Evolutionary conservation across 129 eudicot genomes (phyloP), one percentile per base, ranked within the genome.

Genomic region (Flaveria ramosissima): DNA sequence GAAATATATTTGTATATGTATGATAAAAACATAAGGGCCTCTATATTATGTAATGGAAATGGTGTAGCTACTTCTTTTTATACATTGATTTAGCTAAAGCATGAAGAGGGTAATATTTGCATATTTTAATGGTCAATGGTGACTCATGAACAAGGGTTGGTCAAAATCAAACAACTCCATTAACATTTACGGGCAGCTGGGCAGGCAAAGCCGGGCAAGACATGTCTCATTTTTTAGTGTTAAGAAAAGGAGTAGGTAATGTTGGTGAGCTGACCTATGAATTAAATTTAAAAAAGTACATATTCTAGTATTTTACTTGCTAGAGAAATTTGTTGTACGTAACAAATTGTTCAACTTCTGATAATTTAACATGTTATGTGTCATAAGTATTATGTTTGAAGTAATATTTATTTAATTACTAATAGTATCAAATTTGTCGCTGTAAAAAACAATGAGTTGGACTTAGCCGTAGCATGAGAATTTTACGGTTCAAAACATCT

Each of bases 111-210:
- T 61, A 61, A 61, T 61, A 61, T 61, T 27, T 61, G 13, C 17
- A 61, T 57, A 57, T 27, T 12, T 26, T 62, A 62, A 60, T 60
- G 68, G 43, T 62, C 20, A 26, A 62, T 53, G 4, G 36, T 72
- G 13, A 56, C 11, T 1, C 39, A 17, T 36, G 20, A 17, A 51
- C 21, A 57, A 32, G 13, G 53, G 65, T 55, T 56, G 77, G 66
- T 72, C 77, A 72, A 72, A 72, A 56, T 72, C 52, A 57, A 55
- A 39, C 77, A 19, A 59, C 68, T 36, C 52, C 68, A 20, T 30
- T 55, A 32, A 42, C 10, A 12, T 9, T 39, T 36, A 72, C 67
- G 77, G 77, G 68, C 77, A 72, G 77, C 17, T 27, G 68, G 77
- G 77, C 62, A 50, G 24, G 46, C 62, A 51, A 24, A n/a, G 63